phyloP scores from a whole-genome alignment of 2,329 filamentous ascomycete species.

The Aspergillus sp. region DNA sequence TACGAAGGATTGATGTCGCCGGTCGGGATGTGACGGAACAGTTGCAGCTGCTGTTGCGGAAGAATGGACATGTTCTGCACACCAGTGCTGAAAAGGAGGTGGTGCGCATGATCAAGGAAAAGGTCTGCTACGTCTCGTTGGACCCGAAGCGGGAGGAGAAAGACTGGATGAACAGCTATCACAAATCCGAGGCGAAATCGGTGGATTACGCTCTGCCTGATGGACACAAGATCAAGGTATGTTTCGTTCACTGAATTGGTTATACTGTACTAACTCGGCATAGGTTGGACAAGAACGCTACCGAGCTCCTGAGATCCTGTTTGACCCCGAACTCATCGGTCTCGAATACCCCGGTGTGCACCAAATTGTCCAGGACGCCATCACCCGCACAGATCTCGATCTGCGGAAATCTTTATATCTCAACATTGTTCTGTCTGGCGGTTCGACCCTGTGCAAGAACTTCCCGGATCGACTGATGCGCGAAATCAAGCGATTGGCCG shows the following conservation, averaged over 20 bases:
- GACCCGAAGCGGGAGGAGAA: constrained; percentile 95
- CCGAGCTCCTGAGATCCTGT: constrained; percentile 92
- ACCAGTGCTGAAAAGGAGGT: constrained; percentile 99
- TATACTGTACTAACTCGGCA: neutral
- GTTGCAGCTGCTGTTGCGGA: constrained; percentile 82
- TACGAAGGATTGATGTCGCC: constrained; percentile 91
- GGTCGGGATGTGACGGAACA: constrained; percentile 95
- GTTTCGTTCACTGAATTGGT: constrained; percentile 1
- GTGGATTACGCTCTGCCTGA: constrained; percentile 89
- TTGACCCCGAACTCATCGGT: constrained; percentile 94
- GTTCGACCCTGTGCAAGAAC: constrained; percentile 92
- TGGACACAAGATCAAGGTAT: constrained; percentile 85
- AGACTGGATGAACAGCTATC: constrained; percentile 72
- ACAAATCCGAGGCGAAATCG: constrained; percentile 72
- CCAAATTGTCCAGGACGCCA: constrained; percentile 95
- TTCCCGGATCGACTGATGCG: constrained; percentile 89
- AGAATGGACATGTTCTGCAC: constrained; percentile 91
- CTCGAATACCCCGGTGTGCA: constrained; percentile 96
- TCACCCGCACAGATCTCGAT: constrained; percentile 91
- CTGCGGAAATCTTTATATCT: constrained; percentile 88
- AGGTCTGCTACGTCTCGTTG: constrained; percentile 81
- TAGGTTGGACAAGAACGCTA: constrained; percentile 91
- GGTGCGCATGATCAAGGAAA: constrained; percentile 96
- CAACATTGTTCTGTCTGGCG: constrained; percentile 95
- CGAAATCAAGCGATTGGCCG: constrained; percentile 87